Evolutionary conservation across 176 grass and related monocot genomes (phyloP).

Genomic region (Paspalum notatum): DNA sequence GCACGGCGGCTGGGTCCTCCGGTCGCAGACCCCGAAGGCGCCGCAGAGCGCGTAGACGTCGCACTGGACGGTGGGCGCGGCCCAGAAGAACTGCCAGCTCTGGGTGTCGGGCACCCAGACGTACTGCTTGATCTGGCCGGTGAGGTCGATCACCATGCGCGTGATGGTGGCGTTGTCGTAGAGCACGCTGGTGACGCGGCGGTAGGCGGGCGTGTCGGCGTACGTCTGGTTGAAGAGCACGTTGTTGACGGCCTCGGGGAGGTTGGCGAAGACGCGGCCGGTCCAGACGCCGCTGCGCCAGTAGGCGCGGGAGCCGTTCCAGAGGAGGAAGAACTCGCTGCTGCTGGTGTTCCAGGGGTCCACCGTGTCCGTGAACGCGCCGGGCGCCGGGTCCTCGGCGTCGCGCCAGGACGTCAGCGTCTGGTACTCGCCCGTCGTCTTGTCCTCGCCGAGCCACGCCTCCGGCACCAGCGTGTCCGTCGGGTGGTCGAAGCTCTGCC

Average conservation of each 20-base stretch:
- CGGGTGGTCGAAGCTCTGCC: conserved; percentile 58
- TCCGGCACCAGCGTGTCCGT: conserved; percentile 47
- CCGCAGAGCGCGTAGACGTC: conserved; percentile 42
- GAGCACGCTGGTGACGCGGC: conserved; percentile 33
- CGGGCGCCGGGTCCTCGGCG: conserved; percentile 45
- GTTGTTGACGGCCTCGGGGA: conserved; percentile 47
- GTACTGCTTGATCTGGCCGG: conserved; percentile 40
- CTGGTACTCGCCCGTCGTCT: conserved; percentile 32
- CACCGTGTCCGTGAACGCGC: conserved; percentile 38
- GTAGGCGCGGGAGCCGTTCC: conserved; percentile 31
- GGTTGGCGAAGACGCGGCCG: conserved; percentile 9
- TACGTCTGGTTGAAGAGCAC: conserved; percentile 52
- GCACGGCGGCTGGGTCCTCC: conserved; percentile 35
- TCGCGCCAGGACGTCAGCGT: conserved; percentile 54
- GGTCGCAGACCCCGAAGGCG: conserved; percentile 35
- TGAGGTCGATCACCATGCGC: conserved; percentile 47
- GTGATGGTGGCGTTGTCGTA: conserved; percentile 49
- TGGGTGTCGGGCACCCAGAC: conserved; percentile 28
- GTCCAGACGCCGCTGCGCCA: conserved; percentile 55
- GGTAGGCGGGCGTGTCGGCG: conserved; percentile 40
- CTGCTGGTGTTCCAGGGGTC: not conserved
- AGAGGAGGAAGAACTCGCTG: conserved; percentile 42
- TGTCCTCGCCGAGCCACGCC: conserved; percentile 52
- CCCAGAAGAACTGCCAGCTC: conserved; percentile 38
- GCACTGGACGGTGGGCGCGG: conserved; percentile 43